A percentile compares a stretch with the other conserved stretches of the same genome.
Conservation (phyloP, 345 rosid genomes). For the Pugionium dolabratum region DNA sequence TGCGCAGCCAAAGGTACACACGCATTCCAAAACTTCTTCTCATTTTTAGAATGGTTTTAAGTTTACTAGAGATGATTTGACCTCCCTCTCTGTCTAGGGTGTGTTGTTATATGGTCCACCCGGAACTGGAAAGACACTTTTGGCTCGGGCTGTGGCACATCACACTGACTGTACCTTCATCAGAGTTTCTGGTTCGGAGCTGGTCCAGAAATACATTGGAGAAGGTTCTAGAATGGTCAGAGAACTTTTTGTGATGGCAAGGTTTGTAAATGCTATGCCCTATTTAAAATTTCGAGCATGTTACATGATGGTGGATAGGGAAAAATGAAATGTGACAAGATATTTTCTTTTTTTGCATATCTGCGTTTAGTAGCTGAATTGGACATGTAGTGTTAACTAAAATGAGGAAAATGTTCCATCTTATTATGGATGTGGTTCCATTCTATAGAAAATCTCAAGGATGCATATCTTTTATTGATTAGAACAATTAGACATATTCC, state of each 20-base stretch:
- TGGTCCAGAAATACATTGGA: conserved; percentile 97
- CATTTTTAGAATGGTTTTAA: not conserved
- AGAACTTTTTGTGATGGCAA: conserved; percentile 98
- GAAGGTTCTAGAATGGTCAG: conserved; percentile 99
- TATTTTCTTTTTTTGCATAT: not conserved
- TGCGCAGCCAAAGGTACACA: conserved; percentile 91
- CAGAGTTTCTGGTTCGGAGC: conserved; percentile 97
- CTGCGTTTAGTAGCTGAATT: not conserved
- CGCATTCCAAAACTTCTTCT: not conserved
- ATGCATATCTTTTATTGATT: not conserved
- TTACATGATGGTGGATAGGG: not conserved
- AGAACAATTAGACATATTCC: not conserved
- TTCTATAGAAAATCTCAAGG: conserved; percentile 2
- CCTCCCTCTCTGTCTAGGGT: conserved; percentile 51
- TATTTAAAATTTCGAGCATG: not conserved
- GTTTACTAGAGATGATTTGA: not conserved
- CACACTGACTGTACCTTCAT: conserved; percentile 99
- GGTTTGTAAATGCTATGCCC: conserved; percentile 48
- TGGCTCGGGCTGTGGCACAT: conserved; percentile 99
- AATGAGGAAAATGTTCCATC: not conserved
- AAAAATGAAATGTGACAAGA: not conserved
- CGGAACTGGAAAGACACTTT: conserved; percentile 93
- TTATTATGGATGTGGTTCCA: not conserved
- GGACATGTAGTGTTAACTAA: not conserved
- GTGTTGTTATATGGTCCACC: conserved; percentile 98